Base-by-base conservation (phyloP, 1,284 basidiomycete species). In the Austropuccinia psidii region DNA sequence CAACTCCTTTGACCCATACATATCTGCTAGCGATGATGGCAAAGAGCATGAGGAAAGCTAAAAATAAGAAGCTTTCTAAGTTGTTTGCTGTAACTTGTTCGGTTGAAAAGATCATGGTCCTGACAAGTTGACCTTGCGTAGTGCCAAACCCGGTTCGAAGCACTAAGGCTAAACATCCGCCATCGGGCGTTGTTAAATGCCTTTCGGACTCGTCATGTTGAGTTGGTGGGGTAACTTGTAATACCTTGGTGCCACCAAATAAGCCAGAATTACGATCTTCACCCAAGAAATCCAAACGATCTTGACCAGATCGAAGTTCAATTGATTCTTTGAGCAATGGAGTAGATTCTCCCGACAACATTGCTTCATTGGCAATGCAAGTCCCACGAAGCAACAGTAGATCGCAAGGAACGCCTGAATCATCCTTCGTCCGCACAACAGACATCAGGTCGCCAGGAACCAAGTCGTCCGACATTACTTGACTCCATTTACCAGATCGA, bases 21-120 rank as follows among this genome's bases (percentile, higher is more conserved):
- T 97, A 97, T 84, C 90, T 92, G 78, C 89, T 90, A 0, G 94
- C 94, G 54, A 92, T 93, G 77, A 97, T 90, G 61, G 94, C 93
- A 79, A 97, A 97, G 76, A 96, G 90, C 72, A 97, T 87, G 21
- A 97, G 83, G 85, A 97, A 97, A 0, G 91, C 93, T 75, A 97
- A 95, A 83, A 97, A 97, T 72, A 96, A 82, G 87, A 96, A 96
- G 1, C 87, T 89, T 80, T 97, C 94, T 74, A 90, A 75, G 81
- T 93, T 97, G 83, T 96, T 96, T 41, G 93, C 94, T 13, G 91
- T 91, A 24, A 97, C 88, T 19, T 91, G 89, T 79, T 97, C 93
- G 1, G 91, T 93, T 4, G 91, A 93, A 83, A 96, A 97, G 76
- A 97, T 93, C 93, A 97, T 97, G 0, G 93, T 97, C 77, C 93